Conservation (phyloP, 768 basidiomycete species). For the Rhodotorula diobovata region DNA sequence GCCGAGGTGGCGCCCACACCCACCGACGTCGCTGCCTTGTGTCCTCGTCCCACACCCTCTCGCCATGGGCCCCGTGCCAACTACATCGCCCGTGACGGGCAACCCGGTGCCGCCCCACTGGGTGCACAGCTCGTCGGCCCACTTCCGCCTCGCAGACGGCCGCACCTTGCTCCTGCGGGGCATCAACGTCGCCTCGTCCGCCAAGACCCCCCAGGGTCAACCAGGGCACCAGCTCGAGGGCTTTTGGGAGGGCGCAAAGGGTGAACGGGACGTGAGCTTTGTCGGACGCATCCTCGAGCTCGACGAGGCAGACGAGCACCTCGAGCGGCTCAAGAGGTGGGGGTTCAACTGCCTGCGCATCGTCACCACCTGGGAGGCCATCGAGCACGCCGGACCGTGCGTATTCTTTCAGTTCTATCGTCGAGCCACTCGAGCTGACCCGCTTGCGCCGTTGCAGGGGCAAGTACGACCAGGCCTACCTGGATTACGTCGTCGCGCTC, state of each 20-base stretch:
- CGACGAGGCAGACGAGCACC: conserved; percentile 49
- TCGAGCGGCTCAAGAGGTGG: conserved; percentile 81
- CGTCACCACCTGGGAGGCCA: conserved; percentile 87
- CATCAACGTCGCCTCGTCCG: conserved; percentile 86
- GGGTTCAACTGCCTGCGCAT: conserved; percentile 82
- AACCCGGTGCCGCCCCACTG: conserved; percentile 23
- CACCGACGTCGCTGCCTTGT: not conserved
- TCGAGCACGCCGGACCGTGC: conserved; percentile 93
- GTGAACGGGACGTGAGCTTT: conserved; percentile 60
- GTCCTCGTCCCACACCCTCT: not conserved
- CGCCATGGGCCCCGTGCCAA: conserved; percentile 9
- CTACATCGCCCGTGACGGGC: conserved; percentile 28
- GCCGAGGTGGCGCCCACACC: not conserved
- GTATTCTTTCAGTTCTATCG: conserved; percentile 47
- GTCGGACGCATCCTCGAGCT: conserved; percentile 77
- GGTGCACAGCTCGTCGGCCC: conserved; percentile 36
- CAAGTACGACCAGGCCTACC: conserved; percentile 81
- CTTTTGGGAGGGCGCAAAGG: conserved; percentile 77
- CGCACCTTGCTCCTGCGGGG: conserved; percentile 80
- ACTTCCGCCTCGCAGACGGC: conserved; percentile 47
- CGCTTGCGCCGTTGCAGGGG: conserved; percentile 54
- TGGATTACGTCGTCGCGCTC: conserved; percentile 82
- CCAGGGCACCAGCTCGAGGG: conserved; percentile 65
- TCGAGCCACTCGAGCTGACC: not conserved
- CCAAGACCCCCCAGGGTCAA: conserved; percentile 71